Evolutionary conservation across 1,139 yeast species (phyloP), one percentile per base, ranked within the genome.

Genomic region (Yamadazyma blattariae): DNA sequence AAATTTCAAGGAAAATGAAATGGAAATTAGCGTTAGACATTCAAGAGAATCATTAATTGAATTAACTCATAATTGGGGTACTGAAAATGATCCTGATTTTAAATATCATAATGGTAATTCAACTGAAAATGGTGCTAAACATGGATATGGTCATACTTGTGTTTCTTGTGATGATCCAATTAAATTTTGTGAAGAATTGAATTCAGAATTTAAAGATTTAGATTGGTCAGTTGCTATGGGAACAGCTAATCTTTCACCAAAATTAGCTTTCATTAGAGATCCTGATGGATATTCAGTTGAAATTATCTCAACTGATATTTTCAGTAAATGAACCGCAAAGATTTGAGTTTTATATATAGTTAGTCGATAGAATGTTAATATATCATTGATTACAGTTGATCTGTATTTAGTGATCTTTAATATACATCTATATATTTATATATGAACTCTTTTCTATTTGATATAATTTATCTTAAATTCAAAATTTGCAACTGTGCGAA

Each of bases 241-340:
- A 43, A 71, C 67, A 38, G 55, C 75, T 56, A 72, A 75, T 44
- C 13, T 41, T 7, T 26, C 40, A 14, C 37, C 38, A 5, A 61
- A 66, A 32, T 66, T 82, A 52, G 96, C 87, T 1, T 83, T 87
- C 47, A 61, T 90, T 37, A 69, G 72, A 42, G 98, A 92, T 54
- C 97, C 97, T n/a, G 98, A 92, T 62, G 88, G 88, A 53, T 92
- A 92, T 65, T 72, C 81, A 40, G 71, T 92, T 47, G 96, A 89
- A 62, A 73, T 89, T 37, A 67, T 85, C 24, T 20, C 44, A 15
- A 19, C 12, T 13, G n/a, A 24, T 10, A 25, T 32, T 12, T 31
- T 30, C 19, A 17, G 19, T 17, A 17, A 17, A 17, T 23, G 25
- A 23, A 12, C 25, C 14, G 25, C 12, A n/a, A 5, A n/a, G n/a